Evolutionary conservation across 768 basidiomycete species (phyloP), one percentile per base, ranked within the genome.

Genomic region (Pseudohyphozyma bogoriensis): DNA sequence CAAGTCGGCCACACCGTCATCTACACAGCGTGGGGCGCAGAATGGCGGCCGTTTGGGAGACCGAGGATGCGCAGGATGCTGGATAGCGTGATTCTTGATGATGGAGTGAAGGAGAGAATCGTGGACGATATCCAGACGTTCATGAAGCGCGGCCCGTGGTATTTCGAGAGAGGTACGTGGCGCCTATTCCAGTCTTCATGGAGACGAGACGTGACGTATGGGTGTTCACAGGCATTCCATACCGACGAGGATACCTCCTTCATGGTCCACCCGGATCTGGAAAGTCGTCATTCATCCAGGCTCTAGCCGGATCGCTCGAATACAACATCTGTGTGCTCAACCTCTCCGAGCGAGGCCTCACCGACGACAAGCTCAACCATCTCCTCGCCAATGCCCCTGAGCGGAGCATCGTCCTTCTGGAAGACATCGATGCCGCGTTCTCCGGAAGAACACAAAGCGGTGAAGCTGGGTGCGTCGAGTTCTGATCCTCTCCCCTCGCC

Each of bases 211-310:
- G 26, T 40, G 28, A 33, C 31, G 24, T 3, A 26, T 28, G 5
- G 1, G 4, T n/a, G 32, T 36, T 16, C 32, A 13, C 53, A 96
- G 92, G 93, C 22, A 95, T 99, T 60, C 95, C 95, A 0, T 99
- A 97, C 72, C 84, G 95, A 28, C 81, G 95, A 63, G 95, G 95
- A 40, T 96, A 96, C 73, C 81, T 99, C 13, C 76, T 99, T 20
- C 82, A 97, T 69, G 95, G 95, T 15, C 95, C 95, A 26, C 95
- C 95, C 10, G 95, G 95, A 20, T 95, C 91, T 1, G 95, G 95
- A 51, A 99, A 99, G 72, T 92, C 93, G 1, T 99, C 95, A 9
- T 99, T 89, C 76, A 97, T 97, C 67, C 93, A 97, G 75, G 91
- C 95, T 16, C 79, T 97, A 33, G 95, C 95, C 13, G 95, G 92